Percentiles rank a stretch among this genome's conserved stretches.
These are phyloP conservation scores for Phaseolus lunatus DNA, from an alignment of 306 rosid genomes.

Conservation along the genomic window DNA sequence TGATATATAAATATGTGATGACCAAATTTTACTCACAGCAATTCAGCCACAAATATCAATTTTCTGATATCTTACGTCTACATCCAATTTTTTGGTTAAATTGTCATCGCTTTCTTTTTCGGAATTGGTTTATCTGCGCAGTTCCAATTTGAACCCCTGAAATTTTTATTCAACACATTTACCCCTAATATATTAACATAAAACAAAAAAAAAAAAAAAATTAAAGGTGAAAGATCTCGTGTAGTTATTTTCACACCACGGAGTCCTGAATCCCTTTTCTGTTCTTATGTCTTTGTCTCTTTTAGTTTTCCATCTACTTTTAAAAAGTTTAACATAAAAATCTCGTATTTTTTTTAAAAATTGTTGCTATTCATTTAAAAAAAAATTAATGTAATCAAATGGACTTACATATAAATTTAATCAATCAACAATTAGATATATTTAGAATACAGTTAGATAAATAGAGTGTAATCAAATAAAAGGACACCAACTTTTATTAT, in stretches of 20 bases:
- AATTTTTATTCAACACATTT: constrained; percentile 18
- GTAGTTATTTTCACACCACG: background rate
- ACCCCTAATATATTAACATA: background rate
- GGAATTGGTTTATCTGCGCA: background rate
- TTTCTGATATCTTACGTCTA: constrained; percentile 28
- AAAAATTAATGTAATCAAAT: background rate
- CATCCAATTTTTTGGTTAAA: background rate
- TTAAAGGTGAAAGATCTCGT: background rate
- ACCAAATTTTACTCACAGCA: constrained; percentile 17
- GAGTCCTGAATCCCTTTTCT: background rate
- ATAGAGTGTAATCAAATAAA: background rate
- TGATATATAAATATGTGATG: background rate
- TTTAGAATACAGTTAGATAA: background rate
- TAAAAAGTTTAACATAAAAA: constrained; percentile 8
- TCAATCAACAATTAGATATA: too few species aligned
- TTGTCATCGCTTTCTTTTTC: constrained; percentile 23
- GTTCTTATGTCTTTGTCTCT: background rate
- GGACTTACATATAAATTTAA: background rate
- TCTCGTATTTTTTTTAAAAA: background rate
- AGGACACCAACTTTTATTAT: background rate
- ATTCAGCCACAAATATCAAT: constrained; percentile 43
- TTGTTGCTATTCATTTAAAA: background rate
- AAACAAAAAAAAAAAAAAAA: background rate
- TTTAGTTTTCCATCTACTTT: background rate
- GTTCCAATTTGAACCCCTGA: background rate